Conservation (phyloP, 2,329 filamentous ascomycete genomes). For the Emericellopsis atlantica region DNA sequence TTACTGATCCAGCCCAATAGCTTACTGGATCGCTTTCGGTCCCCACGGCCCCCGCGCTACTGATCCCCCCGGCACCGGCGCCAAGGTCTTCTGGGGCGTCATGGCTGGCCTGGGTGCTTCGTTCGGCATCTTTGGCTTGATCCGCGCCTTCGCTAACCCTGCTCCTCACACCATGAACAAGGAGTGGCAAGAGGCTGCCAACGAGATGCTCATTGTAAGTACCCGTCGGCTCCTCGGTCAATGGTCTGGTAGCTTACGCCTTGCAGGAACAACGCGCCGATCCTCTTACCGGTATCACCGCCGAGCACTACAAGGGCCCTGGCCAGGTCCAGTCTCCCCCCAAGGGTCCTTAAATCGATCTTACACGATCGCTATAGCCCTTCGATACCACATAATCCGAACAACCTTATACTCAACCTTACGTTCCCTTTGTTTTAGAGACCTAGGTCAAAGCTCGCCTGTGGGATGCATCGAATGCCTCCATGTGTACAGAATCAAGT, state of each 20-base stretch:
- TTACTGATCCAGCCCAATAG: constrained; percentile 31
- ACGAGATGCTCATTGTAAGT: constrained; percentile 86
- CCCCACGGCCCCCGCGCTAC: constrained; percentile 84
- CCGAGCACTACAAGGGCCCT: constrained; percentile 65
- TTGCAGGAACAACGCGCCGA: constrained; percentile 69
- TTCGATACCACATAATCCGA: constrained; percentile 2
- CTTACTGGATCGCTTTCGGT: constrained; percentile 98
- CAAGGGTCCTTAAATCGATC: constrained; percentile 29
- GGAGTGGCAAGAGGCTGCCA: constrained; percentile 92
- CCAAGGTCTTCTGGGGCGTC: constrained; percentile 66
- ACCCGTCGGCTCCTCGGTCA: not conserved
- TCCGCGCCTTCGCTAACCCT: constrained; percentile 60
- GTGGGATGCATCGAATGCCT: too few relatives aligned
- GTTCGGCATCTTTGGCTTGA: constrained; percentile 56
- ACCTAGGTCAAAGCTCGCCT: not conserved
- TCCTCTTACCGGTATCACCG: constrained; percentile 73
- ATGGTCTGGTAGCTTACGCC: constrained; percentile 6
- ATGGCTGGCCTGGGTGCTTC: constrained; percentile 53
- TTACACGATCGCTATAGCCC: constrained; percentile 5
- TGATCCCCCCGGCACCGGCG: constrained; percentile 71
- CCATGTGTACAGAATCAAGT: not conserved
- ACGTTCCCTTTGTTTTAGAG: constrained; percentile 7
- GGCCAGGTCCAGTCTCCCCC: constrained; percentile 65
- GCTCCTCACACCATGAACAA: constrained; percentile 81
- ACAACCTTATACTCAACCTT: too few relatives aligned